These are phyloP conservation scores for Mortierella sp. DNA, from an alignment of 371 early-diverging fungal species.

Conservation along the genomic window DNA sequence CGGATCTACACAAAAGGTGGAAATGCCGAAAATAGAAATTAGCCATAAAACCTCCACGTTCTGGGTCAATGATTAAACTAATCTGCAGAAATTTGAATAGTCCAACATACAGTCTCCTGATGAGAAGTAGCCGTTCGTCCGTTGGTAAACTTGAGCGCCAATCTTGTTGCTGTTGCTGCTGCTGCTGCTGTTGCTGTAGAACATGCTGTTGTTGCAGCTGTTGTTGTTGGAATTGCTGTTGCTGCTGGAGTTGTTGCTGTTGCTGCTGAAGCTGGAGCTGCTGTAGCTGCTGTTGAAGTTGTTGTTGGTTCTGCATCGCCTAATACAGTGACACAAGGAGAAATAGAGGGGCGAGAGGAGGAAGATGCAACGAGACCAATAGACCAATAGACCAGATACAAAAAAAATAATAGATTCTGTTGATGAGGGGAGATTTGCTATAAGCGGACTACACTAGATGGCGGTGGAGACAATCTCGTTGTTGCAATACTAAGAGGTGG, in stretches of 20 bases:
- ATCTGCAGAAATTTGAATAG: background rate
- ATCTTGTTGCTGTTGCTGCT: slow-evolving; percentile 20
- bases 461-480: too few relatives aligned
- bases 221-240: slow-evolving; percentile 16
- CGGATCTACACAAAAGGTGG: slow-evolving; percentile 18
- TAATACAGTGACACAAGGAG: background rate
- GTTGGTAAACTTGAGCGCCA: slow-evolving; percentile 28
- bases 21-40: too few relatives aligned
- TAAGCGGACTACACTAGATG: too few relatives aligned
- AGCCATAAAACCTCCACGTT: background rate
- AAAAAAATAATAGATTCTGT: too few relatives aligned
- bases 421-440: too few relatives aligned
- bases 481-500: too few relatives aligned
- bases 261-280: slow-evolving; percentile 29
- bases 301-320: slow-evolving; percentile 36
- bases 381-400: too few relatives aligned
- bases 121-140: slow-evolving; percentile 39
- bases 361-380: background rate
- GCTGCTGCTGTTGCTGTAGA: slow-evolving; percentile 19
- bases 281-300: slow-evolving; percentile 14
- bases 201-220: slow-evolving; percentile 27
- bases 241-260: slow-evolving; percentile 25
- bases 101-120: slow-evolving; percentile 29
- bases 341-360: background rate
- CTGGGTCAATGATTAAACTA: background rate